Evolutionary conservation across 2,329 filamentous ascomycete genomes (phyloP), one percentile per base, ranked within the genome.

Genomic region (Aspergillus novoparasiticus): DNA sequence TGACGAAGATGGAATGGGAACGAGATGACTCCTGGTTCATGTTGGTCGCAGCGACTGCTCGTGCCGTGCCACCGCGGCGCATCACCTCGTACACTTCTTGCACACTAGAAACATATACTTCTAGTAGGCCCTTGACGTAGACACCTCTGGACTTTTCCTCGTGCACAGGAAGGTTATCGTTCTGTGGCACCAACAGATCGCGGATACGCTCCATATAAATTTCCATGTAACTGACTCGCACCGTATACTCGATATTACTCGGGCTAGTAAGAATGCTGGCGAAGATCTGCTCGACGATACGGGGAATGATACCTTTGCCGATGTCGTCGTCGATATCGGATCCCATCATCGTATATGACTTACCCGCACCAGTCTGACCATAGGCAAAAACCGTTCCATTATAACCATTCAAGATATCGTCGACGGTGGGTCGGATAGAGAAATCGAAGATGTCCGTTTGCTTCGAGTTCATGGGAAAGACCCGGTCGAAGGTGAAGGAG

Each of bases 121-220:
- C 94, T 63, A 96, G 81, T 65, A 98, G 83, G 3, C 94, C 95
- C 80, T 98, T 98, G 73, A 98, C 95, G 74, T 98, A 98, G 1
- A 98, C 94, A 60, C 95, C 95, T 64, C 92, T 87, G 75, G 90
- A 95, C 85, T 97, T 97, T 80, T 98, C 95, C 75, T 99, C 95
- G 81, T 98, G 95, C n/a, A 98, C 90, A 0, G 94, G 94, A 58
- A 99, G 83, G 75, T 98, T 98, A 82, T 97, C 94, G 79, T 98
- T 97, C 64, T 94, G 91, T 12, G 95, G 95, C 28, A 90, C 89
- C 67, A 99, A 83, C 73, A 99, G 81, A 87, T 99, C 95, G 73
- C 94, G 89, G 78, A 99, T 98, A 71, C 91, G 89, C 82, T 99
- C 95, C 95, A 98, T 99, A 84, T 99, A 99, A 68, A 99, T 98